A percentile compares a stretch with the other conserved stretches of the same genome.
These are phyloP conservation scores for Medicago truncatula DNA, from an alignment of 306 rosid genomes.

Conservation along the genomic window DNA sequence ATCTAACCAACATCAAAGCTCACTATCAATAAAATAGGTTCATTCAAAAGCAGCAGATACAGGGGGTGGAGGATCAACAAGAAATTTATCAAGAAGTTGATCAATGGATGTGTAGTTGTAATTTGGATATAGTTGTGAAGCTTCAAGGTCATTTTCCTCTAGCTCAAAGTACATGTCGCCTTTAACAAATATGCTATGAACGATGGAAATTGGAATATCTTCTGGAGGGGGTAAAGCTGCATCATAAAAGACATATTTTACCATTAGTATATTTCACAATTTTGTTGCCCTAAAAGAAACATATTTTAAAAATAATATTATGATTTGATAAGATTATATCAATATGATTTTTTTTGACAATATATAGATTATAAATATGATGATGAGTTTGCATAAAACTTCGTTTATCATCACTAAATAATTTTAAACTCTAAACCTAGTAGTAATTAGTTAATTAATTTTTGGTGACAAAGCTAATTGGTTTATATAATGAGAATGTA, in stretches of 20 bases:
- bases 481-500: too few species aligned
- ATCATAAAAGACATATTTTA: not conserved
- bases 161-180: conserved; percentile 48
- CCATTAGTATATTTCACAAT: not conserved
- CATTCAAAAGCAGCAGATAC: conserved; percentile 49
- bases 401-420: too few species aligned
- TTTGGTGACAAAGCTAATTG: too few species aligned
- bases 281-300: too few species aligned
- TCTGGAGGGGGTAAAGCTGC: conserved; percentile 47
- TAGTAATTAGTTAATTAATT: too few species aligned
- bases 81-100: conserved; percentile 51
- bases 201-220: conserved; percentile 46
- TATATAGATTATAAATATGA: too few species aligned
- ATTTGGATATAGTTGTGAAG: conserved; percentile 49
- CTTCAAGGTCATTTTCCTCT: conserved; percentile 44
- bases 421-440: too few species aligned
- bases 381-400: too few species aligned
- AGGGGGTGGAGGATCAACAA: conserved; percentile 42
- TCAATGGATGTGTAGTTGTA: conserved; percentile 41
- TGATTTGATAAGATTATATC: too few species aligned
- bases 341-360: too few species aligned
- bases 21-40: not conserved
- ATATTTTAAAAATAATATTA: too few species aligned
- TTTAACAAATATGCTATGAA: conserved; percentile 47
- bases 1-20: not conserved